phyloP scores from a whole-genome alignment of 1,139 yeast species.

The Keqinozyma sinolaborantium region DNA sequence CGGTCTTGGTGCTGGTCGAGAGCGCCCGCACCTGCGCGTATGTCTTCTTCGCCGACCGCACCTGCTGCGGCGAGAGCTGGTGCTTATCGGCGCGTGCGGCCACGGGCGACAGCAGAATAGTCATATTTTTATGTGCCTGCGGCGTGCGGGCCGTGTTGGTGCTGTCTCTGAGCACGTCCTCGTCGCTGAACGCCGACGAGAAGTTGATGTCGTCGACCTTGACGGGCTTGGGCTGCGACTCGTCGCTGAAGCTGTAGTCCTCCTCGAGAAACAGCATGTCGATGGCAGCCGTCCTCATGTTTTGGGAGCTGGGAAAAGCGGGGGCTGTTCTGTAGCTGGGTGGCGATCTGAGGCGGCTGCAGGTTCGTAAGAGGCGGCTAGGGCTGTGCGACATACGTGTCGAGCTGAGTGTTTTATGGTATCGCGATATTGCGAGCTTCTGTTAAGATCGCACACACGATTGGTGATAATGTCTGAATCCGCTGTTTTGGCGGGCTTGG shows the following conservation, averaged over 20 bases:
- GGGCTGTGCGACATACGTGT: not conserved
- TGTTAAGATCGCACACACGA: too few relatives aligned
- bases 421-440: too few relatives aligned
- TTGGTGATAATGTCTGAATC: too few relatives aligned
- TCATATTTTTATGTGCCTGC: not conserved
- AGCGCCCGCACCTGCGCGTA: not conserved
- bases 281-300: not conserved
- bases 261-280: not conserved
- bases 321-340: not conserved
- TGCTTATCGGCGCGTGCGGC: not conserved
- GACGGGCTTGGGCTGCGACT: not conserved
- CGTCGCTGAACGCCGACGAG: conserved; percentile 1
- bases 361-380: not conserved
- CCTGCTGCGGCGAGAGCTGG: not conserved
- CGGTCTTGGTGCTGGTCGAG: conserved; percentile 1
- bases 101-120: not conserved
- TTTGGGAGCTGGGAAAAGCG: not conserved
- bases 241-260: not conserved
- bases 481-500: too few relatives aligned
- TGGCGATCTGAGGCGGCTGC: not conserved
- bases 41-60: not conserved
- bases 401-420: too few relatives aligned
- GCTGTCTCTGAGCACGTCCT: not conserved
- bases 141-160: not conserved
- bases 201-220: not conserved